Conservation (phyloP, 345 rosid species). For the Boechera stricta region DNA sequence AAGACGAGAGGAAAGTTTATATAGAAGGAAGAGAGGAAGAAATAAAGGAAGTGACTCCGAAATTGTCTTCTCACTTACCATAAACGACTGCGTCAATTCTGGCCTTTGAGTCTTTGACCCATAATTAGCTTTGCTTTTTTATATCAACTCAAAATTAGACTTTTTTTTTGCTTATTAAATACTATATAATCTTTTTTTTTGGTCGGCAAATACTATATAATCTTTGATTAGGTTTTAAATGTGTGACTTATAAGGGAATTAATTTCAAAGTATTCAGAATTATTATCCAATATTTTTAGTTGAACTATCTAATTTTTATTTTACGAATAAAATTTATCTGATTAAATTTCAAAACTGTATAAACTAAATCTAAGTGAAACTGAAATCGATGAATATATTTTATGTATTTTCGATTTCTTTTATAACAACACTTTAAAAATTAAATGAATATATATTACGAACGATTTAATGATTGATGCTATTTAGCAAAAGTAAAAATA, state of each 20-base stretch:
- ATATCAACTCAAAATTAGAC: neutral
- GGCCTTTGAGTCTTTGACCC: slow-evolving; percentile 38
- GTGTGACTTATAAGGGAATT: too few species aligned
- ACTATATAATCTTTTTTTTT: too few species aligned
- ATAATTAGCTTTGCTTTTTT: slow-evolving; percentile 21
- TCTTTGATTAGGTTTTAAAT: too few species aligned
- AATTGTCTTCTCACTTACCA: slow-evolving; percentile 36
- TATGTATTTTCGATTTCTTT: too few species aligned
- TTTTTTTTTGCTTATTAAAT: too few species aligned
- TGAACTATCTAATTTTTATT: too few species aligned
- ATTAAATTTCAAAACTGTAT: too few species aligned
- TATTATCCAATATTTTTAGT: neutral
- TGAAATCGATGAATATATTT: too few species aligned
- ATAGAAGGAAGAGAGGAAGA: slow-evolving; percentile 5
- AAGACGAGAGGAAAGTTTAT: slow-evolving; percentile 34
- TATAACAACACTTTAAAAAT: neutral
- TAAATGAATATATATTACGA: neutral
- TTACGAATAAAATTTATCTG: too few species aligned
- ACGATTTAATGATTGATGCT: neutral
- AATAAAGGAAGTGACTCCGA: slow-evolving; percentile 25
- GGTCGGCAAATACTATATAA: too few species aligned
- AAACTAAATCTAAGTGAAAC: too few species aligned
- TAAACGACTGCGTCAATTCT: slow-evolving; percentile 42
- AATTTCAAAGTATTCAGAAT: neutral
- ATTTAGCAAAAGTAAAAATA: neutral